Evolutionary conservation across 306 rosid species (phyloP).

Genomic region (Lathyrus tuberosus): DNA sequence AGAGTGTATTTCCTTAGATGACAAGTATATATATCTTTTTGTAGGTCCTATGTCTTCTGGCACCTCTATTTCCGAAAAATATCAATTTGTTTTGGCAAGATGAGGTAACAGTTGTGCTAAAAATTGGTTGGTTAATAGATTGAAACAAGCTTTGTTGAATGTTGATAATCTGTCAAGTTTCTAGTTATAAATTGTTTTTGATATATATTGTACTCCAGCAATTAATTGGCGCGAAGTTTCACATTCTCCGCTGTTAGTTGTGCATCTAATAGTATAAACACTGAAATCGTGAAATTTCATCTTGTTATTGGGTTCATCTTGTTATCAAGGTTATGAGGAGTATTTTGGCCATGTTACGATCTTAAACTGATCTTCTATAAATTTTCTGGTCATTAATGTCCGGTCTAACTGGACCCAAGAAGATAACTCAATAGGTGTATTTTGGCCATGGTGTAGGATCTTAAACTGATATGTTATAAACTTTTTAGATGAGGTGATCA

Average conservation of each 20-base stretch:
- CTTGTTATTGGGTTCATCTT: conserved; percentile 17
- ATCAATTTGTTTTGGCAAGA: conserved; percentile 88
- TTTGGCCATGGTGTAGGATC: conserved; percentile 17
- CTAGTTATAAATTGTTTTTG: conserved; percentile 12
- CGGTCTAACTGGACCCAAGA: not conserved
- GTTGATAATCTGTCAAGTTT: conserved; percentile 23
- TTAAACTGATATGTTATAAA: not conserved
- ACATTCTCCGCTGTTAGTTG: conserved; percentile 11
- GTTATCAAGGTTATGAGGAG: not conserved
- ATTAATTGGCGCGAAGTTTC: conserved; percentile 10
- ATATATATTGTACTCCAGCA: conserved; percentile 7
- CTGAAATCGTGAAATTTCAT: not conserved
- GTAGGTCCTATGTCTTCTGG: conserved; percentile 84
- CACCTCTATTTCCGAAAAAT: conserved; percentile 91
- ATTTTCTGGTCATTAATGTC: not conserved
- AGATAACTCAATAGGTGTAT: not conserved
- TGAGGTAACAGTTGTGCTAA: conserved; percentile 65
- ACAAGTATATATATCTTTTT: conserved; percentile 32
- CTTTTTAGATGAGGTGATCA: not conserved
- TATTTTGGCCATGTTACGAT: conserved; percentile 21
- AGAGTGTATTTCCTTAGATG: conserved; percentile 37
- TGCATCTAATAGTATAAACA: conserved; percentile 15
- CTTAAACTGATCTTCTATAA: conserved; percentile 1
- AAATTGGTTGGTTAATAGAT: conserved; percentile 26
- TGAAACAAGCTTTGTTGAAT: conserved; percentile 30